Evolutionary conservation across 805 yeast genomes (phyloP), one percentile per base, ranked within the genome.

Genomic region (Aciculoconidium aculeatum): DNA sequence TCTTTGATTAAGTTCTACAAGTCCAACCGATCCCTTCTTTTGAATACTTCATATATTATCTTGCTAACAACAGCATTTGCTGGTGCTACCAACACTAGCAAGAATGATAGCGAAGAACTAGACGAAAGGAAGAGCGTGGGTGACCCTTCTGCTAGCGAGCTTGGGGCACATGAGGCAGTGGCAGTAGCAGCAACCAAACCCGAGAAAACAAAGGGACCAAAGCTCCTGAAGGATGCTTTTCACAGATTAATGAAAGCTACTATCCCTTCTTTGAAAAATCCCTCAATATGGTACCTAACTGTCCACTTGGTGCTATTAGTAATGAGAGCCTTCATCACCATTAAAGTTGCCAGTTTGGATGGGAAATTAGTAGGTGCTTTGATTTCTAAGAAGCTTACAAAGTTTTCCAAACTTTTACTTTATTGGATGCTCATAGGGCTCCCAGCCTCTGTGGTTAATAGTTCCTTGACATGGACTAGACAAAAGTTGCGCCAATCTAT

Each of bases 381-480:
- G 42, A 83, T 88, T 16, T 70, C 80, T 22, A 84, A 80, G 38
- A 68, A 70, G 28, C 80, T 86, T 37, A 63, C 67, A 26, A 66
- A 65, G 25, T 87, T 88, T 46, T 59, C 78, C 33, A 68, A 70
- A 36, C 68, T 80, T 16, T 54, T 87, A 32, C 62, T 71, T 2
- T 65, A 73, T 45, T 88, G 96, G 96, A 73, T 88, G 79, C 44
- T 75, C 10, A 64, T 88, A 9, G 95, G 96, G 7, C 51, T 86
- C 7, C 97, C 97, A 0, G 92, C 95, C 2, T 72, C 95, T 3
- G 47, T 83, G 17, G 78, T 83, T 7, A 85, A 87, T 45, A 74
- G 94, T 0, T 53, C 82, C 31, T 67, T 87, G 30, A 62, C 67
- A 10, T 80, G 74, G 59, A 67, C 78, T 3, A 77, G 77, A 24